Evolutionary conservation across 2,329 filamentous ascomycete species (phyloP).

Genomic region (Apiospora arundinis): DNA sequence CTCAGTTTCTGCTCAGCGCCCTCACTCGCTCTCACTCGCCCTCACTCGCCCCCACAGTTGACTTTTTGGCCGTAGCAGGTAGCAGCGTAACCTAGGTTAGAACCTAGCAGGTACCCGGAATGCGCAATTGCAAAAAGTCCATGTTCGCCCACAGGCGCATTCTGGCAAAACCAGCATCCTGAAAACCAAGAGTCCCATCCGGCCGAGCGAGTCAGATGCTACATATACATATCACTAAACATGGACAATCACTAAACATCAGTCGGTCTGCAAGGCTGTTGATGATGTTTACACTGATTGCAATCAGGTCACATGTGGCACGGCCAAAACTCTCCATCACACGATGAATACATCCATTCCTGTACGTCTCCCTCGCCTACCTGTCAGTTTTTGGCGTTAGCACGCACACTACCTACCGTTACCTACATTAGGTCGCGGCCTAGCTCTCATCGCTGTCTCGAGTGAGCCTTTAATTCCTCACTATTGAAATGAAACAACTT

Average conservation of each 20-base stretch:
- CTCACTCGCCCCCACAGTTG: too few relatives aligned
- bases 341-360: not conserved
- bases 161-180: not conserved
- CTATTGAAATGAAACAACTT: not conserved
- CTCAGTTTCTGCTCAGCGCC: not conserved
- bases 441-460: not conserved
- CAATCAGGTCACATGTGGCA: not conserved
- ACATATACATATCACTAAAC: not conserved
- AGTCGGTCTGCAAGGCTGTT: too few relatives aligned
- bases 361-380: not conserved
- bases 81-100: too few relatives aligned
- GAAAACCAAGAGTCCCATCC: not conserved
- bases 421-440: not conserved
- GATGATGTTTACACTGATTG: not conserved
- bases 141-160: not conserved
- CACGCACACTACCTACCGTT: not conserved
- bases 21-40: too few relatives aligned
- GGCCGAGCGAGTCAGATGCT: not conserved
- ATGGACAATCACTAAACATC: not conserved
- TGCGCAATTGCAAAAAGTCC: conserved; percentile 2
- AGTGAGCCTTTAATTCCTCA: not conserved
- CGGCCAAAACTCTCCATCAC: not conserved
- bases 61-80: too few relatives aligned
- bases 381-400: not conserved
- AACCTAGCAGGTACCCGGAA: too few relatives aligned